These are phyloP conservation scores for Pinguiococcus pyrenoidosus DNA, from an alignment of 108 stramenopile genomes.

Conservation along the genomic window DNA sequence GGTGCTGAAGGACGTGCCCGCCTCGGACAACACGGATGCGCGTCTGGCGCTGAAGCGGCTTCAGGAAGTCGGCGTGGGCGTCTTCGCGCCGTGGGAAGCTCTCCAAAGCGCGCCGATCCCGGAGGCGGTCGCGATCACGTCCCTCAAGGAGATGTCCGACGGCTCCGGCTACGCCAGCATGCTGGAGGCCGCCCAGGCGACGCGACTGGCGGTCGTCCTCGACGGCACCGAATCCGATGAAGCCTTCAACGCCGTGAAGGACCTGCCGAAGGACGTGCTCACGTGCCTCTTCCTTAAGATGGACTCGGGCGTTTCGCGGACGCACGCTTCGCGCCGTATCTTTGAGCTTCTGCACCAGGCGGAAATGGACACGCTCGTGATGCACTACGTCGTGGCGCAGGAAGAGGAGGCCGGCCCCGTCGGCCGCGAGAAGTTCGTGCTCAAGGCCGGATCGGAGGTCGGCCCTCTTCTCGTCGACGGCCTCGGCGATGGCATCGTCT, in stretches of 20 bases:
- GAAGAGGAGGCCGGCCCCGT: conserved; percentile 9
- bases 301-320: conserved; percentile 48
- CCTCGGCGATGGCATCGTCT: conserved; percentile 72
- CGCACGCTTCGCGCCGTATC: conserved; percentile 75
- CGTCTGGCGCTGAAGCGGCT: conserved; percentile 67
- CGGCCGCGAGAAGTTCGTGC: conserved; percentile 55
- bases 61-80: conserved; percentile 70
- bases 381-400: conserved; percentile 64
- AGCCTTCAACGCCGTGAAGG: conserved; percentile 49
- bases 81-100: conserved; percentile 68
- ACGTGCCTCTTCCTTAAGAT: conserved; percentile 56
- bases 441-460: conserved; percentile 66
- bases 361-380: conserved; percentile 55
- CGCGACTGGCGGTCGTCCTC: conserved; percentile 66
- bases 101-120: conserved; percentile 58
- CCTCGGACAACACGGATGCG: conserved; percentile 51
- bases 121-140: conserved; percentile 73
- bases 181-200: conserved; percentile 63
- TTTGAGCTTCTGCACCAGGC: conserved; percentile 70
- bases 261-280: conserved; percentile 56
- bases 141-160: conserved; percentile 48
- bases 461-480: conserved; percentile 72
- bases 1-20: conserved; percentile 54
- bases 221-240: conserved; percentile 45
- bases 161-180: conserved; percentile 30